Evolutionary conservation across 495 filamentous ascomycete species (phyloP).

Genomic region (Tuber microsphaerosporum): DNA sequence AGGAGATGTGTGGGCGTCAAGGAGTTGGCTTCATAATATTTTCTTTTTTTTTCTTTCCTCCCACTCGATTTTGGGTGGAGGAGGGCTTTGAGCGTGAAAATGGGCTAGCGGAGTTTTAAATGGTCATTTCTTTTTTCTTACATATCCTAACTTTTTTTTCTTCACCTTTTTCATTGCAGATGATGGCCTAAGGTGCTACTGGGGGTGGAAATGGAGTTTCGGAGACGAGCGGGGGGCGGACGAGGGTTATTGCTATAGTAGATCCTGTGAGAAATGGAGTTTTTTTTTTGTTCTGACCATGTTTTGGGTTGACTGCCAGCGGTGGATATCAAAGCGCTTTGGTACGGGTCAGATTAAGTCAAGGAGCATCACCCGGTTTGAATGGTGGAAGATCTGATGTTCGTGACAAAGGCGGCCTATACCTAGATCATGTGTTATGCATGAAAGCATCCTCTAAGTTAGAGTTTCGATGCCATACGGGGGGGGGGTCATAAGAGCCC

Average conservation of each 20-base stretch:
- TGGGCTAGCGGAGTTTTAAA: not conserved
- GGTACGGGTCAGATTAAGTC: not conserved
- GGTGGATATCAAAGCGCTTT: not conserved
- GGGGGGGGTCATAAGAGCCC: not conserved
- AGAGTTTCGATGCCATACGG: not conserved
- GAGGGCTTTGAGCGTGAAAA: not conserved
- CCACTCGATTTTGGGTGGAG: not conserved
- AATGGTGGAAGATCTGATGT: not conserved
- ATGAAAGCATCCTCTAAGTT: not conserved
- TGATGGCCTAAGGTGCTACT: not conserved
- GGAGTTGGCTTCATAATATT: not conserved
- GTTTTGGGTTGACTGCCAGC: not conserved
- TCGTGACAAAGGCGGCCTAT: not conserved
- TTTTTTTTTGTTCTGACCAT: not conserved
- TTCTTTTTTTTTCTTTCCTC: not conserved
- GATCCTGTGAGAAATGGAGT: slow-evolving; percentile 2
- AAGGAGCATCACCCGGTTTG: not conserved
- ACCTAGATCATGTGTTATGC: not conserved
- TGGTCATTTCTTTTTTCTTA: not conserved
- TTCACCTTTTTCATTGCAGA: not conserved
- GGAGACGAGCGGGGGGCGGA: not conserved
- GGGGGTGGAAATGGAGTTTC: not conserved
- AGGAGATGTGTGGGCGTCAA: not conserved
- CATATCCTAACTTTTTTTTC: not conserved
- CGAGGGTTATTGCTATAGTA: not conserved